These are phyloP conservation scores for Coemansia sp. DNA, from an alignment of 192 early-diverging fungal species.

Conservation along the genomic window DNA sequence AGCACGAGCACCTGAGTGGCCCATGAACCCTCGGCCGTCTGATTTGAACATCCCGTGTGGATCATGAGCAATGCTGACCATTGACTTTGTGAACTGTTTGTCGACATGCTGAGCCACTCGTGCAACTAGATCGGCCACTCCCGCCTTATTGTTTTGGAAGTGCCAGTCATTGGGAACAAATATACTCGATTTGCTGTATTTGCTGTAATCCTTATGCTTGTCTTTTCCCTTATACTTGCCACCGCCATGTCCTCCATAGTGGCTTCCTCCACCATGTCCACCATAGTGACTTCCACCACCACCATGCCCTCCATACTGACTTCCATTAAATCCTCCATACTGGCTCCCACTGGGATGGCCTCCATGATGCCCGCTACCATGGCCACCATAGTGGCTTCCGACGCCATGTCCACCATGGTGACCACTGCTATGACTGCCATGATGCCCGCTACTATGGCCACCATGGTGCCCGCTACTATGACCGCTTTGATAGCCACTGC, in stretches of 20 bases:
- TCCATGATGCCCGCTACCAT: conserved; percentile 8
- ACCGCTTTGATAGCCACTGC: not conserved
- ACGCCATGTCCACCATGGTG: conserved; percentile 7
- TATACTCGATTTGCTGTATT: conserved; percentile 32
- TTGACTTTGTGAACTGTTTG: conserved; percentile 27
- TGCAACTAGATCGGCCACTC: conserved; percentile 28
- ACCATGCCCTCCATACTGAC: conserved; percentile 13
- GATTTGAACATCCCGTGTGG: conserved; percentile 42
- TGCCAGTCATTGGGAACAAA: conserved; percentile 48
- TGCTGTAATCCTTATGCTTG: not conserved
- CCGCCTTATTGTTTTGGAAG: conserved; percentile 18
- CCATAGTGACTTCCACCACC: conserved; percentile 1
- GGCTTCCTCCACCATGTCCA: not conserved
- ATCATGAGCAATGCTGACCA: conserved; percentile 41
- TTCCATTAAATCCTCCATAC: not conserved
- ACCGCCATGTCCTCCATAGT: conserved; percentile 4
- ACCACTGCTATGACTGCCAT: not conserved
- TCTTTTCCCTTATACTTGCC: not conserved
- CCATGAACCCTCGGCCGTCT: conserved; percentile 13
- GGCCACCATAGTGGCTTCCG: conserved; percentile 1
- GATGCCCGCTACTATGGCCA: not conserved
- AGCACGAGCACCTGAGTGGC: conserved; percentile 16
- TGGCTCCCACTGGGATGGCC: not conserved
- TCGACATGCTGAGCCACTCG: conserved; percentile 28
- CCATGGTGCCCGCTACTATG: conserved; percentile 9